Base-by-base conservation (phyloP, 2,329 filamentous ascomycete genomes). In the Juglanconis juglandina region DNA sequence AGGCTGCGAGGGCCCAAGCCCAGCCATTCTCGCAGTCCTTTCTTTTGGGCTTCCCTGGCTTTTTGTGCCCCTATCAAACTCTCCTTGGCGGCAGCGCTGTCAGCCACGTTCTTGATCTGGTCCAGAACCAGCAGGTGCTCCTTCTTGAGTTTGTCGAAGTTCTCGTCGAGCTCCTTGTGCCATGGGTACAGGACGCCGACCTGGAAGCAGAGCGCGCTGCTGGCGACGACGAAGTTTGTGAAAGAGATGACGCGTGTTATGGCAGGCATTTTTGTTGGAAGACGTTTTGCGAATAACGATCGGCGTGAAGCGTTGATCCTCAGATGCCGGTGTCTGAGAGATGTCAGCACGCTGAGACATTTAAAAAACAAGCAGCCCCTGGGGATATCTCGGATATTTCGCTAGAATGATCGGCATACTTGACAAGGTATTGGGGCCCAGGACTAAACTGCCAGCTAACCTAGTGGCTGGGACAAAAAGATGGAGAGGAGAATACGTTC, bases 141-240 rank as follows among this genome's bases (percentile, higher is more conserved):
- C 59, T 77, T 78, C 68, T 83, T 86, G 32, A 88, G 73, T 10
- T 78, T 74, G 58, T 83, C 77, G 67, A 89, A 88, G 62, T 84
- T 82, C 24, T 81, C 78, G 64, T 88, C 84, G 6, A 90, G 75
- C 68, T 87, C 77, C 67, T 87, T 81, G 72, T 89, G 87, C 87
- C 87, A 89, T 1, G 87, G 87, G 71, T 89, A 89, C 10, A 90
- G 77, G 44, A 90, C 87, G 66, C 85, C 86, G 53, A 89, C 84
- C 72, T 89, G 87, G 71, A 90, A 90, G 41, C 77, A 77, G 39
- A 90, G 77, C 0, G 87, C 87, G 4, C 85, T 87, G 35, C 80
- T 81, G 56, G 86, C 87, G 62, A 90, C 84, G 64, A 81, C 69
- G 68, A 90, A 89, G 75, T 90, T 88, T 63, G 84, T 86, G 63